A percentile compares a stretch with the other conserved stretches of the same genome.
Conservation (phyloP, 169 alveolate species). For the Plasmodium fragile region DNA sequence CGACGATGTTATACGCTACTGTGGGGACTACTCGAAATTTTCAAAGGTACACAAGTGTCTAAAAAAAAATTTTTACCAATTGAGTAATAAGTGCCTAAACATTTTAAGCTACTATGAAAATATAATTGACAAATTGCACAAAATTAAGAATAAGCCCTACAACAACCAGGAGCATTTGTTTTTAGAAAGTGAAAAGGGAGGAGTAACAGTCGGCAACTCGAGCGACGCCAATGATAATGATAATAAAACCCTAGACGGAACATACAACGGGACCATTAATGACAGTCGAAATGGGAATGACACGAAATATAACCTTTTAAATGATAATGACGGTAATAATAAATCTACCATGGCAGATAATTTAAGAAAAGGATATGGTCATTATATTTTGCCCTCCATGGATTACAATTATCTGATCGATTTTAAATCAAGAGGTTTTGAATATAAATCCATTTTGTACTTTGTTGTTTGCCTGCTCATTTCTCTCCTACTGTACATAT, state of each 20-base stretch:
- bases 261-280: background rate
- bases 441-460: slow-evolving; percentile 23
- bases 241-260: background rate
- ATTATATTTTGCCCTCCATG: slow-evolving; percentile 32
- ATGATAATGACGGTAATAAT: background rate
- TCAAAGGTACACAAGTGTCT: slow-evolving; percentile 57
- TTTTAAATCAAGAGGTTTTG: background rate
- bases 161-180: slow-evolving; percentile 18
- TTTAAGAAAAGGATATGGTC: slow-evolving; percentile 55
- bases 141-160: slow-evolving; percentile 61
- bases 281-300: background rate
- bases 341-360: slow-evolving; percentile 29
- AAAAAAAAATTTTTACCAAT: slow-evolving; percentile 38
- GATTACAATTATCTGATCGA: slow-evolving; percentile 11
- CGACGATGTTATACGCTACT: slow-evolving; percentile 19
- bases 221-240: background rate
- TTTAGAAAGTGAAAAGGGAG: slow-evolving; percentile 38
- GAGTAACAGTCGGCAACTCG: background rate
- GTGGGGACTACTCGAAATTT: slow-evolving; percentile 52
- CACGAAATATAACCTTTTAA: slow-evolving; percentile 6
- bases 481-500: slow-evolving; percentile 40
- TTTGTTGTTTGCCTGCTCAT: slow-evolving; percentile 28
- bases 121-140: slow-evolving; percentile 64
- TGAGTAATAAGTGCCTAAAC: slow-evolving; percentile 33
- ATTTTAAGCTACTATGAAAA: slow-evolving; percentile 60